phyloP scores from a whole-genome alignment of 495 filamentous ascomycete species.

The Alectoria sarmentosa region DNA sequence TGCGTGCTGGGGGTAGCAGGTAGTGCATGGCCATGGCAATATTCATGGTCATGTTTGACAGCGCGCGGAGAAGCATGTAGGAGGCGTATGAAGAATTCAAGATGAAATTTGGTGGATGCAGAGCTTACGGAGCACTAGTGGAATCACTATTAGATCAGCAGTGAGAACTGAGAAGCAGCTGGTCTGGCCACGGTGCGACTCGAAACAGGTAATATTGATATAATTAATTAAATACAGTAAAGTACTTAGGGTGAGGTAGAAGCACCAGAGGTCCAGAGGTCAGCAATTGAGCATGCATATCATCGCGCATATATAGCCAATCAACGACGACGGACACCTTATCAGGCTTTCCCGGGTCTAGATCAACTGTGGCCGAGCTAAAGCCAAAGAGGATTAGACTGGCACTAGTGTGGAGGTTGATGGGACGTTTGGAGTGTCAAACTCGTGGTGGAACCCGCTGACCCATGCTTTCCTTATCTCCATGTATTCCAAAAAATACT shows the following conservation, averaged over 20 bases:
- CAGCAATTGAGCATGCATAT: conserved; percentile 15
- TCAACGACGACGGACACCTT: not conserved
- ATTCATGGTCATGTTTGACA: not conserved
- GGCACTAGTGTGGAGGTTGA: not conserved
- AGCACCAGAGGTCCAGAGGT: too few relatives aligned
- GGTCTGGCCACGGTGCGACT: too few relatives aligned
- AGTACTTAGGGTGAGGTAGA: not conserved
- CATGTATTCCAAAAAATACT: too few relatives aligned
- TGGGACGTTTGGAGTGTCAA: not conserved
- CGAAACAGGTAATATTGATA: too few relatives aligned
- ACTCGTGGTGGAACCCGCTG: not conserved
- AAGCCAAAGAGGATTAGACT: not conserved
- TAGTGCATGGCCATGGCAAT: too few relatives aligned
- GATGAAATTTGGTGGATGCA: not conserved
- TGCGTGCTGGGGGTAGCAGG: not conserved
- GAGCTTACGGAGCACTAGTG: not conserved
- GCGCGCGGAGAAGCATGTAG: conserved; percentile 13
- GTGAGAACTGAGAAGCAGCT: too few relatives aligned
- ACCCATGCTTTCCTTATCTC: conserved; percentile 7
- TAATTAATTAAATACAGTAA: too few relatives aligned
- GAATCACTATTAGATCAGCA: too few relatives aligned
- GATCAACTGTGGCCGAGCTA: not conserved
- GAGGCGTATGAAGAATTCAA: not conserved
- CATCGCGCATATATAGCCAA: conserved; percentile 17
- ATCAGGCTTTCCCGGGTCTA: conserved; percentile 15